Percentiles rank a stretch among this genome's conserved stretches.
These are phyloP conservation scores for Malus domestica DNA, from an alignment of 306 rosid species.

Conservation along the genomic window DNA sequence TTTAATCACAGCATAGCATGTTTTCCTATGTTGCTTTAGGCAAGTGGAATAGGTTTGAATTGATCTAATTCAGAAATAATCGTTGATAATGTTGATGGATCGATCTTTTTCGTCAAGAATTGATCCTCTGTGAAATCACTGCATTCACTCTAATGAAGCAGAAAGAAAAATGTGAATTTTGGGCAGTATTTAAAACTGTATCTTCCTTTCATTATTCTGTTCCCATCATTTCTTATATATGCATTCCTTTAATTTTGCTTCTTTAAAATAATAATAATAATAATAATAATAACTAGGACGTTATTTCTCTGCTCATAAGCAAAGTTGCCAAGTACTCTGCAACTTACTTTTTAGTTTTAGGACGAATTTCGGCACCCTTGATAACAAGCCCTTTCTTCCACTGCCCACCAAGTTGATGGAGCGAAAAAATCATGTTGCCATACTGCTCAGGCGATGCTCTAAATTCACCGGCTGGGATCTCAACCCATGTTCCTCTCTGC, in stretches of 20 bases:
- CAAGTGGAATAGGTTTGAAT: background rate
- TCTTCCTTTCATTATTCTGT: background rate
- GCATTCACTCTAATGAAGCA: background rate
- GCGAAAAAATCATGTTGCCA: constrained; percentile 40
- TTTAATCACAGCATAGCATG: too few species aligned
- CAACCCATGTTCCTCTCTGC: constrained; percentile 31
- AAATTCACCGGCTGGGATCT: constrained; percentile 51
- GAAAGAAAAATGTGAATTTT: background rate
- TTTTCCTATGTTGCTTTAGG: background rate
- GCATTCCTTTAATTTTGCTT: too few species aligned
- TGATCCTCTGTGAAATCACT: background rate
- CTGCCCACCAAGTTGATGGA: constrained; percentile 40
- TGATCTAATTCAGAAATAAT: background rate
- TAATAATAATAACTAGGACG: background rate
- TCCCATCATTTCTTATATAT: background rate
- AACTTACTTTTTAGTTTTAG: constrained; percentile 29
- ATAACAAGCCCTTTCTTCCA: constrained; percentile 74
- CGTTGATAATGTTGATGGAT: background rate
- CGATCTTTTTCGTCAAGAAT: background rate
- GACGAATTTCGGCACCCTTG: constrained; percentile 47
- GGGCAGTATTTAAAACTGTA: too few species aligned
- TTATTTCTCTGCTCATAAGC: background rate
- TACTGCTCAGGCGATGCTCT: constrained; percentile 15
- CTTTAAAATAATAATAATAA: too few species aligned
- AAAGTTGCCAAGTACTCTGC: background rate